These are phyloP conservation scores for Colletotrichum gigasporum DNA, from an alignment of 2,329 filamentous ascomycete species.

Conservation along the genomic window DNA sequence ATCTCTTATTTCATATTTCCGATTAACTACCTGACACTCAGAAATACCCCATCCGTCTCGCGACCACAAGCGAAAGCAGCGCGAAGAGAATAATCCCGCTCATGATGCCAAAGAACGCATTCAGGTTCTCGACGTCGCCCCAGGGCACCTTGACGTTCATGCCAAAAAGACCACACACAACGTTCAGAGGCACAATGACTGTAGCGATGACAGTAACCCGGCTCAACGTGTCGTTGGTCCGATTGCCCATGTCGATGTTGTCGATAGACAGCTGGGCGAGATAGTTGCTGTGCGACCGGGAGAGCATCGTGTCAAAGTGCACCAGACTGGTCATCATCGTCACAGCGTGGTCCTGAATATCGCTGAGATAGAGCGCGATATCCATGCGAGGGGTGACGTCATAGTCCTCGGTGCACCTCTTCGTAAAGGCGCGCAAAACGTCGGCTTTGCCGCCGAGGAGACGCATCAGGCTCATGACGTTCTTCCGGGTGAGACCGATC, in stretches of 20 bases:
- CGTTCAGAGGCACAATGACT: slow-evolving; percentile 91
- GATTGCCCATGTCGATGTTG: slow-evolving; percentile 86
- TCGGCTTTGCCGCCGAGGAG: slow-evolving; percentile 96
- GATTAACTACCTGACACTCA: background rate
- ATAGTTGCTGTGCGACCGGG: slow-evolving; percentile 93
- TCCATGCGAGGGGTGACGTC: slow-evolving; percentile 94
- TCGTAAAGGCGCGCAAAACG: slow-evolving; percentile 95
- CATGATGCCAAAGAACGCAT: slow-evolving; percentile 60
- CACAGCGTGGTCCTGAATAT: slow-evolving; percentile 98
- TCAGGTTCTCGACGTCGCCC: slow-evolving; percentile 58
- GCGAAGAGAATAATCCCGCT: slow-evolving; percentile 63
- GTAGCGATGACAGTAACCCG: slow-evolving; percentile 96
- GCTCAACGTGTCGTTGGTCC: slow-evolving; percentile 87
- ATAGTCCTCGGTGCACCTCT: slow-evolving; percentile 98
- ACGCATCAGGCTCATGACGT: slow-evolving; percentile 91
- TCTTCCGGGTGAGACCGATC: slow-evolving; percentile 91
- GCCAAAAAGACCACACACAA: slow-evolving; percentile 86
- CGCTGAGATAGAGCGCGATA: slow-evolving; percentile 93
- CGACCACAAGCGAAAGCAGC: slow-evolving; percentile 48
- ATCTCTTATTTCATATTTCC: background rate
- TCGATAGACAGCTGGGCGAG: slow-evolving; percentile 93
- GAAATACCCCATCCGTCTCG: slow-evolving; percentile 12
- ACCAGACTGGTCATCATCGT: slow-evolving; percentile 98
- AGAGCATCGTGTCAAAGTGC: slow-evolving; percentile 98
- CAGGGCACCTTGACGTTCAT: slow-evolving; percentile 87